These are phyloP conservation scores for Penicillium sp. DNA, from an alignment of 2,329 filamentous ascomycete species.

Conservation along the genomic window DNA sequence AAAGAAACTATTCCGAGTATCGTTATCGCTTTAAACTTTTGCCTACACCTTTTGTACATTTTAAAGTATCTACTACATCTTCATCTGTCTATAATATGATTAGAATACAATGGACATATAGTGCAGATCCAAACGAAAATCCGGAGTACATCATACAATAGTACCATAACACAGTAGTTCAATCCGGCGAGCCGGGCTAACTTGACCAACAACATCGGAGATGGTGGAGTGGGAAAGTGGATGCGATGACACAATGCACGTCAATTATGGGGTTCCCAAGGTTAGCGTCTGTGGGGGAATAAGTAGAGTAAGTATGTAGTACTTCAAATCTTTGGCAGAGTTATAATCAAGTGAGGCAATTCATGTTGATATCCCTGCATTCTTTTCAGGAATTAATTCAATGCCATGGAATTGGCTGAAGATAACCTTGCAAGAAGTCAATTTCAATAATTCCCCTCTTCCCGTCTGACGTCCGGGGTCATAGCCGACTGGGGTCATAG, in stretches of 20 bases:
- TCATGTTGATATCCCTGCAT: neutral
- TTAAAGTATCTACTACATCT: too few species aligned
- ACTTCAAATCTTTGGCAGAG: neutral
- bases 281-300: neutral
- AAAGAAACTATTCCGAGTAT: neutral
- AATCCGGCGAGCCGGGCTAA: neutral
- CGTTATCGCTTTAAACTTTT: too few species aligned
- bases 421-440: too few species aligned
- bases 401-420: too few species aligned
- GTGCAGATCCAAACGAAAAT: constrained; percentile 3
- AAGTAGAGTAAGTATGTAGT: neutral
- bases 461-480: neutral
- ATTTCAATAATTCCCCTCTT: neutral
- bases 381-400: too few species aligned
- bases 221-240: constrained; percentile 2
- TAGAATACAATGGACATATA: neutral
- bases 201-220: neutral
- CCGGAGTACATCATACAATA: neutral
- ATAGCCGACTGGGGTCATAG: neutral
- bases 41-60: neutral
- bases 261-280: neutral
- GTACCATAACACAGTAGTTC: neutral
- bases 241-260: neutral
- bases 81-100: neutral
- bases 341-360: neutral